Conservation (phyloP, 78 protist species). For the Dictyostelium intermedium region DNA sequence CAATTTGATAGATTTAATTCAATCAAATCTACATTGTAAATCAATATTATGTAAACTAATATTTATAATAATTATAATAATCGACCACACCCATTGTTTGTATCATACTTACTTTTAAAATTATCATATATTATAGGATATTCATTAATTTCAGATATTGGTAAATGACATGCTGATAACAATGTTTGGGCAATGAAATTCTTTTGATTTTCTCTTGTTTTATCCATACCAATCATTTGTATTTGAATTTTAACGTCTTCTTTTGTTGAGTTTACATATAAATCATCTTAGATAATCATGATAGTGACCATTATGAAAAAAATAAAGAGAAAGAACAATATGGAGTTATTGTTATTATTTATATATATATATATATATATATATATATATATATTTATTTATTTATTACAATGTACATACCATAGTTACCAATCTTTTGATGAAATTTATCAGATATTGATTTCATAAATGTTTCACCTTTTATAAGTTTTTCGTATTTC, state of each 20-base stretch:
- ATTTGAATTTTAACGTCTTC: constrained; percentile 12
- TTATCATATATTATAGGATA: background rate
- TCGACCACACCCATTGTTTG: background rate
- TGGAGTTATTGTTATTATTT: background rate
- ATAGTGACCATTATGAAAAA: background rate
- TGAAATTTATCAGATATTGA: background rate
- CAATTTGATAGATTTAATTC: constrained; percentile 36
- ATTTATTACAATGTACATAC: constrained; percentile 10
- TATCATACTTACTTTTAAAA: background rate
- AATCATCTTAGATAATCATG: no score
- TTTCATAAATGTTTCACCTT: background rate
- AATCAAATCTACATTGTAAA: background rate
- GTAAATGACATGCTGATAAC: background rate
- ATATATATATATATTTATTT: no score
- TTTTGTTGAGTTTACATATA: constrained; percentile 27
- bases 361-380: no score
- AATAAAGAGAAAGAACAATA: no score
- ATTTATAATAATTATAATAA: background rate
- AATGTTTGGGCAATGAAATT: background rate
- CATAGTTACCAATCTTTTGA: constrained; percentile 7
- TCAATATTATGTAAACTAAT: background rate
- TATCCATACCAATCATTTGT: constrained; percentile 65
- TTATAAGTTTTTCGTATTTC: constrained; percentile 28
- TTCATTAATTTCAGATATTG: background rate
- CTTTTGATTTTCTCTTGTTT: constrained; percentile 31